phyloP scores from a whole-genome alignment of 805 yeast genomes.

The Vanderwaltozyma verrucispora region DNA sequence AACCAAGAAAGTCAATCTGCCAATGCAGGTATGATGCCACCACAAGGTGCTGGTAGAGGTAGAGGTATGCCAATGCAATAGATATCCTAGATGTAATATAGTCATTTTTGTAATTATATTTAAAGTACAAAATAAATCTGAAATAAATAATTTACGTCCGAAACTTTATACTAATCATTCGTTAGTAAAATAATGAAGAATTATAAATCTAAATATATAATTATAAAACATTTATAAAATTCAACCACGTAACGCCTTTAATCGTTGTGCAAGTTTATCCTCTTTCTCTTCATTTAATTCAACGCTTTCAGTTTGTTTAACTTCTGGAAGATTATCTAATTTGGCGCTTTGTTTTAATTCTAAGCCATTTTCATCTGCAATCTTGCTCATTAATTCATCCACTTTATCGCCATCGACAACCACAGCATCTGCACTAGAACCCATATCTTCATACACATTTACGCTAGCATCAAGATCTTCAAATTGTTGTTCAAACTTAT shows the following conservation, averaged over 20 bases:
- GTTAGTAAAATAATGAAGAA: too few species aligned
- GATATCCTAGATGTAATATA: neutral
- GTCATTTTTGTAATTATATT: neutral
- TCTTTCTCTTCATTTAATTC: conserved; percentile 60
- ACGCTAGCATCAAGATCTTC: conserved; percentile 93
- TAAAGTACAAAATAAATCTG: neutral
- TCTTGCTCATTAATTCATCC: conserved; percentile 77
- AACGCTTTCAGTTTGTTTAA: conserved; percentile 40
- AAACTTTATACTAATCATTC: too few species aligned
- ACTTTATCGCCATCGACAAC: conserved; percentile 94
- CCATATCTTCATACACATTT: conserved; percentile 84
- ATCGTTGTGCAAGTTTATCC: conserved; percentile 76
- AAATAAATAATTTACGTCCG: too few species aligned
- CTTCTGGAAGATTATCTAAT: conserved; percentile 39
- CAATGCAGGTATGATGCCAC: conserved; percentile 39
- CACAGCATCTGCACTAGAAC: conserved; percentile 78
- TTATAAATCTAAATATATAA: too few species aligned
- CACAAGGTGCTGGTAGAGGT: conserved; percentile 47
- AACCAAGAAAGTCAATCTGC: conserved; percentile 55
- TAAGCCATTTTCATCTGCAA: conserved; percentile 95
- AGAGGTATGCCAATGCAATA: conserved; percentile 44
- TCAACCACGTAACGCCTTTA: conserved; percentile 67
- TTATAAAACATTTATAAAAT: neutral
- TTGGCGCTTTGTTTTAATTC: conserved; percentile 78
- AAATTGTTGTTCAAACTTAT: conserved; percentile 89